Percentiles rank a stretch among this genome's conserved stretches.
These are phyloP conservation scores for Lumnitzera racemosa DNA, from an alignment of 345 rosid species.

Conservation along the genomic window DNA sequence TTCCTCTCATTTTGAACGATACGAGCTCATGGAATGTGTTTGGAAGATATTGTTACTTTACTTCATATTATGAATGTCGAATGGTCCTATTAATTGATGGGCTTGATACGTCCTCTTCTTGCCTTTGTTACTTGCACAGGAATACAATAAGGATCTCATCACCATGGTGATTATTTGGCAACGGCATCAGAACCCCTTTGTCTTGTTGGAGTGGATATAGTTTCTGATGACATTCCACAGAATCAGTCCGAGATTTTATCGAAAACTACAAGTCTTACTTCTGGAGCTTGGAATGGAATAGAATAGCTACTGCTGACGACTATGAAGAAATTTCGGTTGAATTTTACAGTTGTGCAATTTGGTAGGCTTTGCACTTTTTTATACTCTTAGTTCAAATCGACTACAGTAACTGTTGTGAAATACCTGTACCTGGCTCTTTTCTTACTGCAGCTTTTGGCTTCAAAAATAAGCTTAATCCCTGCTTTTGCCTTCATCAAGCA, in stretches of 20 bases:
- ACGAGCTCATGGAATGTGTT: neutral
- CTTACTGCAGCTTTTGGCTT: too few species aligned
- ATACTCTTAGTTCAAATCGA: neutral
- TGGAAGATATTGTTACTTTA: neutral
- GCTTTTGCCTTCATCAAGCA: too few species aligned
- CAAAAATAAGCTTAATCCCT: too few species aligned
- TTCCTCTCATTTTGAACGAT: too few species aligned
- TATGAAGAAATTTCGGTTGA: conserved; percentile 30
- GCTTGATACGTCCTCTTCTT: neutral
- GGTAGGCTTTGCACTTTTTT: neutral
- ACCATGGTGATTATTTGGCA: conserved; percentile 65
- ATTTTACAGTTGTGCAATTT: conserved; percentile 45
- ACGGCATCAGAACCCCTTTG: conserved; percentile 69
- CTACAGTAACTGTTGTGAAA: neutral
- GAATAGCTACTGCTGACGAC: conserved; percentile 29
- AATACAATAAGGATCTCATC: conserved; percentile 19
- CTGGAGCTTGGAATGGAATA: conserved; percentile 50
- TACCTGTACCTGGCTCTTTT: neutral
- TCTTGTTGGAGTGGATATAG: conserved; percentile 60
- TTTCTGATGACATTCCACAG: conserved; percentile 26
- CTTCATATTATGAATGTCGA: neutral
- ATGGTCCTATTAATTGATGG: neutral
- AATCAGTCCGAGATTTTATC: conserved; percentile 35
- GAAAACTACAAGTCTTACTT: conserved; percentile 44
- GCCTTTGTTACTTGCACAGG: conserved; percentile 6